phyloP scores from a whole-genome alignment of 352 stramenopile genomes.

The Aphanomyces invadans region DNA sequence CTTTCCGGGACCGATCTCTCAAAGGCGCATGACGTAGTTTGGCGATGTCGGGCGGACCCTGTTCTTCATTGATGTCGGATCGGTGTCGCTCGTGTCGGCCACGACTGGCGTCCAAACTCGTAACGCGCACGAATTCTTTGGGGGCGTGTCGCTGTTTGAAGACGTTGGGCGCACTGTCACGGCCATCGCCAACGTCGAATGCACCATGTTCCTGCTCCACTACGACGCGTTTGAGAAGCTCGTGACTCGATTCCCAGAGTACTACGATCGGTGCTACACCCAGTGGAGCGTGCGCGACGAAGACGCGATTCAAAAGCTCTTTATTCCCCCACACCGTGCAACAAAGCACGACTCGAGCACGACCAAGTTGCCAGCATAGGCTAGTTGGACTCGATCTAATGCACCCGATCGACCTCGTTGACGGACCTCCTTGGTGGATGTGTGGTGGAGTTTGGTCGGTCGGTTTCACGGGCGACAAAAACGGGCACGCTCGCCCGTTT shows the following conservation, averaged over 20 bases:
- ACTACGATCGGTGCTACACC: neutral
- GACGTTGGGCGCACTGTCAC: conserved; percentile 2
- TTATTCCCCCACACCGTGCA: neutral
- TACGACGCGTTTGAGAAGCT: conserved; percentile 12
- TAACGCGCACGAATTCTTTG: conserved; percentile 17
- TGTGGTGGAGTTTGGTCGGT: too few species aligned
- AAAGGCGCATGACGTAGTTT: too few species aligned
- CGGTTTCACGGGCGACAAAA: too few species aligned
- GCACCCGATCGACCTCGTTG: too few species aligned
- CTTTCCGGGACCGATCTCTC: too few species aligned
- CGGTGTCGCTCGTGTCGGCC: neutral
- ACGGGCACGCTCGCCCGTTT: too few species aligned
- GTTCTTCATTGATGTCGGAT: conserved; percentile 14
- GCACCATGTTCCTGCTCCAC: conserved; percentile 16
- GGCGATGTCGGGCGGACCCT: conserved; percentile 11
- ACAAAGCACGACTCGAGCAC: neutral
- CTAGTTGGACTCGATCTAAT: neutral
- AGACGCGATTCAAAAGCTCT: neutral
- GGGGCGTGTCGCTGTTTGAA: conserved; percentile 2
- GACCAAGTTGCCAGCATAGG: neutral
- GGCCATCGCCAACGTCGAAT: conserved; percentile 18
- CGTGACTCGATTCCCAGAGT: conserved; percentile 15
- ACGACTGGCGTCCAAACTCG: neutral
- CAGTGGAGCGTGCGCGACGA: conserved; percentile 1
- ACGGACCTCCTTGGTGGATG: too few species aligned